Conservation (phyloP, 2,329 filamentous ascomycete species). For the Ophiosphaerella narmari region DNA sequence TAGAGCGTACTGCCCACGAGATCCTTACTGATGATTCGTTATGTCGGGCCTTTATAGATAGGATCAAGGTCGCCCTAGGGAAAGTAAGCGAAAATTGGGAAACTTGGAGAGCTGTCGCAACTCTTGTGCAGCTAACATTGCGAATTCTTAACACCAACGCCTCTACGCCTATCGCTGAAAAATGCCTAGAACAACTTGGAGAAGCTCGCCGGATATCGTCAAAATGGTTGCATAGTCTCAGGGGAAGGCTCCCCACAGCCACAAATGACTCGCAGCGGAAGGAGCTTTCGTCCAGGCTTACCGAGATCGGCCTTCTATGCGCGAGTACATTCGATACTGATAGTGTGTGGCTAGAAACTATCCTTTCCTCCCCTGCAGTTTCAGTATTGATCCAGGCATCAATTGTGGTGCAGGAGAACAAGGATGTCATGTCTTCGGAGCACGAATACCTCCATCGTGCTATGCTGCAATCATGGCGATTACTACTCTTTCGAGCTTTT, state of each 20-base stretch:
- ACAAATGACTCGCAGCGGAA: constrained; percentile 27
- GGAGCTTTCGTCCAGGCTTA: constrained; percentile 36
- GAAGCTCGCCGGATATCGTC: constrained; percentile 42
- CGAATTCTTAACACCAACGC: constrained; percentile 50
- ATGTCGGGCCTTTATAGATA: constrained; percentile 10
- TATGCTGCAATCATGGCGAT: constrained; percentile 18
- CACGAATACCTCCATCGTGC: constrained; percentile 3
- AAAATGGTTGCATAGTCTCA: constrained; percentile 47
- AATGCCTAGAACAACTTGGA: constrained; percentile 38
- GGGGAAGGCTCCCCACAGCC: constrained; percentile 21
- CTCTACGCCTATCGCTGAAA: constrained; percentile 13
- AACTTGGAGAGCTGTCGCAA: constrained; percentile 46
- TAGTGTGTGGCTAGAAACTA: constrained; percentile 18
- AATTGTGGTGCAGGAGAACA: constrained; percentile 19
- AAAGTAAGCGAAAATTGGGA: constrained; percentile 34
- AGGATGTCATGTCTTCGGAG: constrained; percentile 1
- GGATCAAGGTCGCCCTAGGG: constrained; percentile 9
- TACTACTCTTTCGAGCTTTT: constrained; percentile 3
- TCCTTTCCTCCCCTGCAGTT: constrained; percentile 27
- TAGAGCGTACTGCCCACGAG: constrained; percentile 43
- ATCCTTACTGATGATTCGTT: constrained; percentile 44
- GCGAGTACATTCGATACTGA: constrained; percentile 52
- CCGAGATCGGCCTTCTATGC: constrained; percentile 51
- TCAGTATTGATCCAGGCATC: constrained; percentile 17
- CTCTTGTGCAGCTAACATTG: constrained; percentile 47